phyloP scores from a whole-genome alignment of 2,329 filamentous ascomycete genomes.

The Fusarium staphyleae region DNA sequence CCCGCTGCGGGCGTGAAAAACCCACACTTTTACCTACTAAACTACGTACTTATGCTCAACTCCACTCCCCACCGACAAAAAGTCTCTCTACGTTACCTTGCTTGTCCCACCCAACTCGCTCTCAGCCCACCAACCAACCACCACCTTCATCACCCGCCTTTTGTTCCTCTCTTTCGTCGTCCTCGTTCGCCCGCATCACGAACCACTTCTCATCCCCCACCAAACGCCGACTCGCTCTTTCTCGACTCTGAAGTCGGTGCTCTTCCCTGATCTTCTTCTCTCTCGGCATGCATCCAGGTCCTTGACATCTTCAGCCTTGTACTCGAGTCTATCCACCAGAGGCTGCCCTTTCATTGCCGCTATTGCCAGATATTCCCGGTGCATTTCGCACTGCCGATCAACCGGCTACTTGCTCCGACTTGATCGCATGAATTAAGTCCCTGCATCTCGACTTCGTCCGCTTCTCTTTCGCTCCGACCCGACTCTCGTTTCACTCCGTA shows the following conservation, averaged over 20 bases:
- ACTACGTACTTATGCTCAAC: too few species aligned
- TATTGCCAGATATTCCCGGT: conserved; percentile 28
- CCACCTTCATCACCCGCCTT: conserved; percentile 28
- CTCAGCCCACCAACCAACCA: conserved; percentile 29
- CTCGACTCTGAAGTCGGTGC: background rate
- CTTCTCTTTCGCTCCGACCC: conserved; percentile 13
- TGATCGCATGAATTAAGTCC: conserved; percentile 30
- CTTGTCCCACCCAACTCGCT: conserved; percentile 6
- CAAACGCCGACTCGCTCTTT: conserved; percentile 13
- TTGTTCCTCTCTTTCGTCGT: conserved; percentile 15
- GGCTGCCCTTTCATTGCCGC: conserved; percentile 10
- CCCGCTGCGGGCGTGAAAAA: conserved; percentile 14
- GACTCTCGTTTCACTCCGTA: conserved; percentile 7
- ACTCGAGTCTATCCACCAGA: conserved; percentile 21
- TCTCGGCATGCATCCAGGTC: conserved; percentile 2
- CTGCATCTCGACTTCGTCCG: conserved; percentile 11
- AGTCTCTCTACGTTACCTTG: conserved; percentile 30
- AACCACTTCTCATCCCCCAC: conserved; percentile 27
- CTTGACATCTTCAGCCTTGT: background rate
- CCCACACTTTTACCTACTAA: conserved; percentile 29
- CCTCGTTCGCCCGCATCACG: conserved; percentile 26
- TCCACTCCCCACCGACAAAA: conserved; percentile 31
- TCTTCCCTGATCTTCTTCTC: conserved; percentile 4
- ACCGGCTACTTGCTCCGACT: conserved; percentile 17
- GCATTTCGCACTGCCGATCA: conserved; percentile 27